phyloP scores from a whole-genome alignment of 1,139 yeast species.

The Meyerozyma carpophila region DNA sequence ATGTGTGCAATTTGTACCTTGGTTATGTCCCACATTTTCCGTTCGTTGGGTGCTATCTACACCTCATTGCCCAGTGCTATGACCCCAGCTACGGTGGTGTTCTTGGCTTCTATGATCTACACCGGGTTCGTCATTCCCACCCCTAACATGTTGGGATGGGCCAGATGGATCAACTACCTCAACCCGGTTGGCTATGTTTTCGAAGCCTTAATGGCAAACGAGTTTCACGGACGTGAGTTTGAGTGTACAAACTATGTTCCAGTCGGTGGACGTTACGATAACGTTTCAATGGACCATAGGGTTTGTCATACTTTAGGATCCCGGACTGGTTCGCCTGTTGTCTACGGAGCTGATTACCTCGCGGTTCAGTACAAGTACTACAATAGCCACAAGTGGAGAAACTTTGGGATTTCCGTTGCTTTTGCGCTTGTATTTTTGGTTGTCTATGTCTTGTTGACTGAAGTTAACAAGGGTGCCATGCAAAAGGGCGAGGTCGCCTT shows the following conservation, averaged over 20 bases:
- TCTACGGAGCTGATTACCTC: conserved; percentile 58
- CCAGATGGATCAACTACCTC: conserved; percentile 71
- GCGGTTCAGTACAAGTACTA: conserved; percentile 42
- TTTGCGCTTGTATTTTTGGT: conserved; percentile 50
- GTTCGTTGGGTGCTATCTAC: conserved; percentile 64
- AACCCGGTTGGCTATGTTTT: conserved; percentile 68
- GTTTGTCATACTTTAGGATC: conserved; percentile 67
- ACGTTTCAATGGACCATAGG: conserved; percentile 27
- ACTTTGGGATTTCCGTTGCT: conserved; percentile 64
- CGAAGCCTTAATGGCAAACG: conserved; percentile 64
- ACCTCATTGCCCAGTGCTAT: conserved; percentile 60
- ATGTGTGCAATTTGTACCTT: conserved; percentile 50
- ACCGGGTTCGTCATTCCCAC: conserved; percentile 76
- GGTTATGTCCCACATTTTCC: conserved; percentile 66
- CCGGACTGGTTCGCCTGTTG: conserved; percentile 46
- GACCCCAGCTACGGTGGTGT: conserved; percentile 64
- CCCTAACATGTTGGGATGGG: conserved; percentile 68
- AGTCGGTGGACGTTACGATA: conserved; percentile 39
- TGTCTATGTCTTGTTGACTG: conserved; percentile 56
- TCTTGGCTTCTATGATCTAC: conserved; percentile 59
- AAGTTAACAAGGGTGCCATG: conserved; percentile 65
- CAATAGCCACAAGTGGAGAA: conserved; percentile 73
- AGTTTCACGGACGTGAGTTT: conserved; percentile 29
- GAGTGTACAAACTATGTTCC: conserved; percentile 49
- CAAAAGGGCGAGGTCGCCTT: conserved; percentile 81